phyloP scores from a whole-genome alignment of 2,329 filamentous ascomycete genomes.

The Clarireedia paspali region DNA sequence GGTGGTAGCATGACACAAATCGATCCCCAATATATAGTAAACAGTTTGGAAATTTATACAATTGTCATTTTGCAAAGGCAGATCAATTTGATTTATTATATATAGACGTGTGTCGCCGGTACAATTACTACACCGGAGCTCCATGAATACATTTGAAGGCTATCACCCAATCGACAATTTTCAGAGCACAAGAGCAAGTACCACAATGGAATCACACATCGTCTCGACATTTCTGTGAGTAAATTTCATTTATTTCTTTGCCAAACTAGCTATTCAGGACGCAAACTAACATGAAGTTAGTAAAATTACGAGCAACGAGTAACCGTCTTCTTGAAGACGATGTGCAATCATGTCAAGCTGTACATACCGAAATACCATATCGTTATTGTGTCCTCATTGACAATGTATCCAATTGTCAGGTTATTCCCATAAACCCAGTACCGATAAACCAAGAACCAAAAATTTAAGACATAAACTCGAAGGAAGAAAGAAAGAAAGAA shows the following conservation, averaged over 20 bases:
- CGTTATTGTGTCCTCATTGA: background rate
- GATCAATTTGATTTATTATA: no score
- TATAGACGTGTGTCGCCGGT: no score
- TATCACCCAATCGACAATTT: no score
- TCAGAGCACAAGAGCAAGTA: no score
- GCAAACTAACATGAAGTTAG: background rate
- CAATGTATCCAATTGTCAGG: background rate
- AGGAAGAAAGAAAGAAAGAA: background rate
- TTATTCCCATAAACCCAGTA: background rate
- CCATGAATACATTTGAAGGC: no score
- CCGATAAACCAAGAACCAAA: background rate
- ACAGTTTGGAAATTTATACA: no score
- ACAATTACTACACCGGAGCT: no score
- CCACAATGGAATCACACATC: no score
- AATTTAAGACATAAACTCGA: background rate
- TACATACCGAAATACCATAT: background rate
- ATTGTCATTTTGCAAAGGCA: no score
- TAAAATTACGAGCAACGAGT: background rate
- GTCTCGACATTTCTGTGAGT: background rate
- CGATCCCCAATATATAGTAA: no score
- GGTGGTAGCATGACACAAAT: no score
- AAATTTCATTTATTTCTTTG: background rate
- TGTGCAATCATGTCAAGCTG: background rate
- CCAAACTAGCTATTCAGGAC: background rate
- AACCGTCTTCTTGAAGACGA: background rate